These are phyloP conservation scores for Eurotiales sp. DNA, from an alignment of 2,329 filamentous ascomycete genomes.

Conservation along the genomic window DNA sequence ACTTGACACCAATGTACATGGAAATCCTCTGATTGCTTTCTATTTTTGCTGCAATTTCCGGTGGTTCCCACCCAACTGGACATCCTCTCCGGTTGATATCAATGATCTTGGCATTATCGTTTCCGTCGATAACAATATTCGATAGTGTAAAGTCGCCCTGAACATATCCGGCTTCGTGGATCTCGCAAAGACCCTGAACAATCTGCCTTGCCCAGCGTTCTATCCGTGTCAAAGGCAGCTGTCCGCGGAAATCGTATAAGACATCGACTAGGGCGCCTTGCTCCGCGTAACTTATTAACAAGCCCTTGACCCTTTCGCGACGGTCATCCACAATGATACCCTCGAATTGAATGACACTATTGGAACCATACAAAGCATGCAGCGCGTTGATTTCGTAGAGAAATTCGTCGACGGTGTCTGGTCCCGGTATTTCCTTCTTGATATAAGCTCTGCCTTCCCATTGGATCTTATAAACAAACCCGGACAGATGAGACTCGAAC, in stretches of 20 bases:
- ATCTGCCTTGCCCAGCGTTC: constrained; percentile 91
- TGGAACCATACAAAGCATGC: constrained; percentile 67
- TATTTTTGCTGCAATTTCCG: constrained; percentile 80
- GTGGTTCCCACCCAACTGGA: constrained; percentile 95
- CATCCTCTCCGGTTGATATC: constrained; percentile 98
- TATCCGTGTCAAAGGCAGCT: constrained; percentile 65
- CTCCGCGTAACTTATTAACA: constrained; percentile 84
- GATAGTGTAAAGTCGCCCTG: constrained; percentile 97
- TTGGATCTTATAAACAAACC: constrained; percentile 92
- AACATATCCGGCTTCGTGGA: constrained; percentile 93
- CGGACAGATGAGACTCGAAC: constrained; percentile 91
- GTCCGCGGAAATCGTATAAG: constrained; percentile 71
- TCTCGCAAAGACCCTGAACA: constrained; percentile 80
- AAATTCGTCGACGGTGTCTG: constrained; percentile 93
- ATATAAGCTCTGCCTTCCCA: constrained; percentile 69
- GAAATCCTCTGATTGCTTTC: constrained; percentile 84
- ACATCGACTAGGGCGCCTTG: constrained; percentile 86
- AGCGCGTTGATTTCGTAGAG: constrained; percentile 96
- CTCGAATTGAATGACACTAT: constrained; percentile 78
- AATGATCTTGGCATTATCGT: constrained; percentile 90
- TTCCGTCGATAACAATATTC: constrained; percentile 87
- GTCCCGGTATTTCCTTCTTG: constrained; percentile 97
- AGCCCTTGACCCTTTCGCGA: constrained; percentile 71
- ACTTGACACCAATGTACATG: constrained; percentile 98
- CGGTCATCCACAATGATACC: constrained; percentile 82